These are phyloP conservation scores for Datura wrightii DNA, from an alignment of 257 asterid species.

Conservation along the genomic window DNA sequence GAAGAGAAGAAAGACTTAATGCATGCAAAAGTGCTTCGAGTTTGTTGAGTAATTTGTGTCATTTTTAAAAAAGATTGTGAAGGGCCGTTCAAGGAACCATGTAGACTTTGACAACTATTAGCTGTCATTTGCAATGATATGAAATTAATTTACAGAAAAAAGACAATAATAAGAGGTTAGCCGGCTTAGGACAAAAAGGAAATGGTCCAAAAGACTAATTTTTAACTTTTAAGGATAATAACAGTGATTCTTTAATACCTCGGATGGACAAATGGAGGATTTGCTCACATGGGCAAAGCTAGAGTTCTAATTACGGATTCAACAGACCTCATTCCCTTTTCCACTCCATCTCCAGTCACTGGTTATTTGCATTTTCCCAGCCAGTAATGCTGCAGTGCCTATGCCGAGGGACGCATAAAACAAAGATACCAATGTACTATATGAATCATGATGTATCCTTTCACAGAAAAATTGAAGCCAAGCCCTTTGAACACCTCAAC, in stretches of 20 bases:
- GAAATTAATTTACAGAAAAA: constrained; percentile 1
- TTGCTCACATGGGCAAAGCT: background rate
- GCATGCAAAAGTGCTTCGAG: background rate
- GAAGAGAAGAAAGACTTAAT: background rate
- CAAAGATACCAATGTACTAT: background rate
- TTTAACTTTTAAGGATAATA: background rate
- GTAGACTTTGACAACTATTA: background rate
- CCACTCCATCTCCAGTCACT: background rate
- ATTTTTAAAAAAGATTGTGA: background rate
- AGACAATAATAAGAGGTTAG: background rate
- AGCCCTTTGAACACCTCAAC: background rate
- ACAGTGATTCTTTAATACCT: background rate
- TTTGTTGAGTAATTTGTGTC: background rate
- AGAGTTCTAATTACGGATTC: background rate
- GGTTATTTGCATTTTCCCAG: background rate
- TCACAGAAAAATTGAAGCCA: background rate
- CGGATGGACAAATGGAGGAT: background rate
- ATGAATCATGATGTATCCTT: background rate
- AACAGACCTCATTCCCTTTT: background rate
- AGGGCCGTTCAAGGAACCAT: background rate
- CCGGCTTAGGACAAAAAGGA: background rate
- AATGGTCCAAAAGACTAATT: background rate
- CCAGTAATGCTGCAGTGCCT: background rate
- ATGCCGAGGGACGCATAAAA: background rate
- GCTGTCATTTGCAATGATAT: constrained; percentile 7